Evolutionary conservation across 23 red algal genomes (phyloP).

Genomic region (Gracilariopsis chorda): DNA sequence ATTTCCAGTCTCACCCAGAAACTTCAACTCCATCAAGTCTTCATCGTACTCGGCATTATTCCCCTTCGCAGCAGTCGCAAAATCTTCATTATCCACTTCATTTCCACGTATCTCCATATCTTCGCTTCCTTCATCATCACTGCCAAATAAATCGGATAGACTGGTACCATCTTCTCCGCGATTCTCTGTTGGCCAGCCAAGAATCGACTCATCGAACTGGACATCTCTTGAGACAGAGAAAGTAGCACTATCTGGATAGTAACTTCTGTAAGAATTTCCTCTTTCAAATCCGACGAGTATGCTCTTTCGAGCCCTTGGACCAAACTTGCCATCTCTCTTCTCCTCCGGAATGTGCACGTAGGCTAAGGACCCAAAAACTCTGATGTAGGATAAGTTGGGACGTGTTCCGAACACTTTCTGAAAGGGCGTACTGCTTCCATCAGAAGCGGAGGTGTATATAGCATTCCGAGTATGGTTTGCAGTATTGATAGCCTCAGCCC

Average conservation of each 20-base stretch:
- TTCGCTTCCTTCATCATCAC: background rate
- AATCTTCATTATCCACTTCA: background rate
- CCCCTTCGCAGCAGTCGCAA: background rate
- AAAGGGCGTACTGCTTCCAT: background rate
- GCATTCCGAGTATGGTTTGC: too few relatives aligned
- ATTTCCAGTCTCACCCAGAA: background rate
- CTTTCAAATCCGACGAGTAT: conserved; percentile 15
- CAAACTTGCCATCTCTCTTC: conserved; percentile 4
- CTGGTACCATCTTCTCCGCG: background rate
- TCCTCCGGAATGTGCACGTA: conserved; percentile 29
- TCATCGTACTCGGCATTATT: background rate
- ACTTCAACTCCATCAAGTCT: background rate
- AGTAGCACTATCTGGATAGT: background rate
- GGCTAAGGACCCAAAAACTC: background rate
- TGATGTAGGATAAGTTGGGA: conserved; percentile 10
- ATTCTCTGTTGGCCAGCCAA: background rate
- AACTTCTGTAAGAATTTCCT: conserved; percentile 26
- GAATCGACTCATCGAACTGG: background rate
- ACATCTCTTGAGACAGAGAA: background rate
- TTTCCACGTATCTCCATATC: background rate
- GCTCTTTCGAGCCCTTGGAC: background rate
- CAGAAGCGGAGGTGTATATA: too few relatives aligned
- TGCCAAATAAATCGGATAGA: background rate
- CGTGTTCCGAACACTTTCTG: background rate
- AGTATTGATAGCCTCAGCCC: too few relatives aligned